Base-by-base conservation (phyloP, 495 filamentous ascomycete genomes). In the Daldinia vernicosa region DNA sequence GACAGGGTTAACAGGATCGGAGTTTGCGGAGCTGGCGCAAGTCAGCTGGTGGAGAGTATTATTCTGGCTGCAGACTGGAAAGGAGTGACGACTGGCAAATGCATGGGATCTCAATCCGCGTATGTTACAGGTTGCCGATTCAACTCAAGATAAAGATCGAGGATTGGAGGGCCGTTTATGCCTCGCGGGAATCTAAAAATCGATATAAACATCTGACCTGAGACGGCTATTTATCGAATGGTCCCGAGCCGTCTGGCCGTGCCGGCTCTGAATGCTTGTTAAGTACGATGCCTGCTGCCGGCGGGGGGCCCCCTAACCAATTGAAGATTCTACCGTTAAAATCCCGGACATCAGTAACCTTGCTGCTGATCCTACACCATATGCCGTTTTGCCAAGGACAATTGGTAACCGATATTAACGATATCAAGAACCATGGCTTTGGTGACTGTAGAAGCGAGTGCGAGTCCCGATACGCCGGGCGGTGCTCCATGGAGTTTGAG, bases 171-270 rank as follows among this genome's bases (percentile, higher is more conserved):
- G n/a, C 33, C 53, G 33, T 66, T 63, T 66, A 35, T 56, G 57
- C 61, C 40, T 60, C 32, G 57, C 32, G 66, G 70, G 61, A 69
- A 62, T 60, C 55, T 4, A 63, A 35, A 35, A 35, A 17, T 22
- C 45, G 50, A 73, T 73, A 35, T 73, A 69, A 54, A 56, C 52
- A 53, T 66, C 52, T 69, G 66, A 66, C 60, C 60, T 66, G 55
- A 64, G 62, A 69, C 66, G 62, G 62, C 35, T 66, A 69, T 40
- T 55, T 69, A 69, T 62, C 61, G 26, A 66, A 56, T 14, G 17
- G n/a, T 27, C 4, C 19, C 55, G 53, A 26, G 57, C 45, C 61
- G 65, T 50, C 55, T 45, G 19, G 57, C 45, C 61, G 65, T 50
- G 26, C 30, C 55, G 54, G 55, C 60, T 64, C 40, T 47, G 2